Base-by-base conservation (phyloP, 345 rosid species). In the Raphanus sativus region DNA sequence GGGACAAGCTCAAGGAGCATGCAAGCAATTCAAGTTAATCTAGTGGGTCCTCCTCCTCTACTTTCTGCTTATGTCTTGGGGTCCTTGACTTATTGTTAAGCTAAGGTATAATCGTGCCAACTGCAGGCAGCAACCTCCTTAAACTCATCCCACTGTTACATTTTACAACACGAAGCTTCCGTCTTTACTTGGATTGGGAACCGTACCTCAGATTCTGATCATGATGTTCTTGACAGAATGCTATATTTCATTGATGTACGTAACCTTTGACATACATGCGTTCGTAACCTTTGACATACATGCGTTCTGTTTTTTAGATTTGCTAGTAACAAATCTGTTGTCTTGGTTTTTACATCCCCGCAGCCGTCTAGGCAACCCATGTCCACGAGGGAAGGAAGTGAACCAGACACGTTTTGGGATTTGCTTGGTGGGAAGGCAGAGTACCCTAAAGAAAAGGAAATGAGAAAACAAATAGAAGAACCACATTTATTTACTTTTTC, bases 21-120 rank as follows among this genome's bases (percentile, higher is more conserved):
- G 95, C 98, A 91, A 84, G 98, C 95, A 28, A 83, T 91, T 79
- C 97, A 93, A 85, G 93, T 91, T 73, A 83, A 88, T 77, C 84
- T 54, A 61, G 98, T 88, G 85, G 81, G 87, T 84, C 79, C 67
- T 58, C 79, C 67, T 58, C 58, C 58, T 40, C 0, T 28, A 69
- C 62, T 69, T 48, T 50, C 63, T 16, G 28, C 55, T 50, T 4
- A 52, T 56, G 50, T 45, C 80, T 28, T 77, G 54, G 60, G 67
- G 67, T 10, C 34, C 5, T 55, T 63, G 25, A 54, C 26, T 40
- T 55, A 13, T 63, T 8, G 38, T 52, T 24, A 62, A 70, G 29
- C 28, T 74, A 73, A 78, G 65, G 69, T n/a, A 75, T 74, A 24
- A 8, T 42, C 26, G 1, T 58, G 21, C 67, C 73, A 56, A 4